Evolutionary conservation across 2,329 filamentous ascomycete genomes (phyloP).

Genomic region (Fusarium fujikuroi): DNA sequence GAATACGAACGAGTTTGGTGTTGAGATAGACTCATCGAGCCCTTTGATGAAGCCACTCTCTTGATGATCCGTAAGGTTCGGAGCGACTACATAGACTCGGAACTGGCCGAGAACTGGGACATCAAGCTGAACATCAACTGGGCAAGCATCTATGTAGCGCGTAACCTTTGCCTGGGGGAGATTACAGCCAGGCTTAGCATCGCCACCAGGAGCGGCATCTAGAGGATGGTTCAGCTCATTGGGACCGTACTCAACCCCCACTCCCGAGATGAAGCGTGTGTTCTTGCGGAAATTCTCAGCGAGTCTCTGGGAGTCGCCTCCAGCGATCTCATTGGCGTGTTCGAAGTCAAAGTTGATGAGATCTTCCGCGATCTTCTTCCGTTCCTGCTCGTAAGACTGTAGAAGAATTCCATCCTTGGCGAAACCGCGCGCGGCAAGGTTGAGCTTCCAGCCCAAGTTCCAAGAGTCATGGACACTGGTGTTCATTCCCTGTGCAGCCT

Average conservation of each 20-base stretch:
- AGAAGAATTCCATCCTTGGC: constrained; percentile 62
- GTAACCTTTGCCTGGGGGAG: constrained; percentile 77
- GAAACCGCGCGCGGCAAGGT: constrained; percentile 64
- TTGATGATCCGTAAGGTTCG: constrained; percentile 61
- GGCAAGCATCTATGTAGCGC: constrained; percentile 80
- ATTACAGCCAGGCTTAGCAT: constrained; percentile 63
- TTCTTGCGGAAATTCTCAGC: constrained; percentile 76
- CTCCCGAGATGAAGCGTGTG: constrained; percentile 77
- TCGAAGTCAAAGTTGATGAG: constrained; percentile 68
- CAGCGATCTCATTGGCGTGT: constrained; percentile 67
- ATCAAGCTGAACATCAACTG: constrained; percentile 79
- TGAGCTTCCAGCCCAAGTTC: constrained; percentile 67
- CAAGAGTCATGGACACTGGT: constrained; percentile 69
- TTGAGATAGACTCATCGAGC: constrained; percentile 65
- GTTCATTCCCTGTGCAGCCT: constrained; percentile 77
- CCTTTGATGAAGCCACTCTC: constrained; percentile 67
- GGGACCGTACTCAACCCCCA: constrained; percentile 69
- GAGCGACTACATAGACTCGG: constrained; percentile 76
- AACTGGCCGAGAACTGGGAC: constrained; percentile 82
- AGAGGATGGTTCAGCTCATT: constrained; percentile 60
- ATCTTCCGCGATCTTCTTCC: constrained; percentile 69
- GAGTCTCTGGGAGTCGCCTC: constrained; percentile 70
- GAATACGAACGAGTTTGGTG: constrained; percentile 64
- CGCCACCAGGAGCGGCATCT: constrained; percentile 53
- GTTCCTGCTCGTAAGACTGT: constrained; percentile 70